Base-by-base conservation (phyloP, 495 filamentous ascomycete species). In the Cercophora newfieldiana region DNA sequence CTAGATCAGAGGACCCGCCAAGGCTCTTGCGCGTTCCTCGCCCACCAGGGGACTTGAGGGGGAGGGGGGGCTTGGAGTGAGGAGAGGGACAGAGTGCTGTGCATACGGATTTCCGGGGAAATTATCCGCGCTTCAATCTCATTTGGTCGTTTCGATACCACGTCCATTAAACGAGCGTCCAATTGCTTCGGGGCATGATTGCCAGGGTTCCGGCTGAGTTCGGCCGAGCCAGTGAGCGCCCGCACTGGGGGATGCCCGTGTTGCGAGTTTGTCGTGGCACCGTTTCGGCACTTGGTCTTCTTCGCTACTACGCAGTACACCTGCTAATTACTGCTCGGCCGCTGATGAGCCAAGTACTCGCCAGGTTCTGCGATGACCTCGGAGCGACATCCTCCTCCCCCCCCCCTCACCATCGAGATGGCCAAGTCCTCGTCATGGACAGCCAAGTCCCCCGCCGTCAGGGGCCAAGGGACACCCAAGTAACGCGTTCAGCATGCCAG, bases 121-220 rank as follows among this genome's bases (percentile, higher is more conserved):
- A 64, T 65, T 69, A 68, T 55, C 66, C 68, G 68, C 63, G 64
- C 66, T 66, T 51, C 28, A 51, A 67, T 55, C 37, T 64, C 65
- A 66, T 69, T 71, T 66, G 66, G 47, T 25, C 31, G 30, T 7
- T 26, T 31, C 33, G n/a, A 51, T 47, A 44, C 21, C 30, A 21
- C 60, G 26, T 29, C 1, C 22, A 22, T 22, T 31, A 28, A 31
- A 19, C 18, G 37, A 44, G 3, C 12, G 37, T 44, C 61, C 68
- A 70, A 64, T 66, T 48, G 54, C 22, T 44, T 26, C 31, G 24
- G 44, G 21, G 50, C 57, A 56, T 57, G 58, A 55, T 31, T 65
- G 66, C 62, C 51, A 55, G 28, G 51, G 33, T 57, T 59, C 57
- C 65, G 59, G 67, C 67, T 66, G 64, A 62, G 63, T 28, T 48